Evolutionary conservation across 169 alveolate species (phyloP).

Genomic region (Theileria parva): DNA sequence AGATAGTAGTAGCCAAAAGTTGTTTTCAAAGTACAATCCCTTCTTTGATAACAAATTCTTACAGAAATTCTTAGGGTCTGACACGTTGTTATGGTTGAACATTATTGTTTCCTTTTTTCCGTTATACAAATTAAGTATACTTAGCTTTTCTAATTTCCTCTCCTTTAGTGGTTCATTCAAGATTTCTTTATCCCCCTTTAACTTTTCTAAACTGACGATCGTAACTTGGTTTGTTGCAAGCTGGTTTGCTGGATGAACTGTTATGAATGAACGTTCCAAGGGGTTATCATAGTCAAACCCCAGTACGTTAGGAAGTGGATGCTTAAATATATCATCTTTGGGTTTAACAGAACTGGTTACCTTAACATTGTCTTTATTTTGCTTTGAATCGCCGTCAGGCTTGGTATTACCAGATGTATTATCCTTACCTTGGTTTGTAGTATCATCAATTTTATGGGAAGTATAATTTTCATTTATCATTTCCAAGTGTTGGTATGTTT

Average conservation of each 20-base stretch:
- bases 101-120: not conserved
- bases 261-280: conserved; percentile 57
- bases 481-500: conserved; percentile 66
- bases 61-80: conserved; percentile 8
- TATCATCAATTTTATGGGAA: not conserved
- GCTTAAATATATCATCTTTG: conserved; percentile 19
- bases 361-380: not conserved
- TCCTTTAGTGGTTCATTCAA: not conserved
- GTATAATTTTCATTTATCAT: conserved; percentile 36
- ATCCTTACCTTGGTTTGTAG: not conserved
- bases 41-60: not conserved
- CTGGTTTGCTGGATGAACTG: not conserved
- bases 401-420: not conserved
- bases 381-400: not conserved
- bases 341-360: not conserved
- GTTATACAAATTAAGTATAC: conserved; percentile 1
- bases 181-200: not conserved
- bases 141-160: not conserved
- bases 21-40: conserved; percentile 20
- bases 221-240: not conserved
- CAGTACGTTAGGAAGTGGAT: conserved; percentile 39
- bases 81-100: conserved; percentile 7
- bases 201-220: not conserved
- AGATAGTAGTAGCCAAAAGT: conserved; percentile 7
- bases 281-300: conserved; percentile 62